phyloP scores from a whole-genome alignment of 148 eudicot species.

The Hydrangea macrophylla region DNA sequence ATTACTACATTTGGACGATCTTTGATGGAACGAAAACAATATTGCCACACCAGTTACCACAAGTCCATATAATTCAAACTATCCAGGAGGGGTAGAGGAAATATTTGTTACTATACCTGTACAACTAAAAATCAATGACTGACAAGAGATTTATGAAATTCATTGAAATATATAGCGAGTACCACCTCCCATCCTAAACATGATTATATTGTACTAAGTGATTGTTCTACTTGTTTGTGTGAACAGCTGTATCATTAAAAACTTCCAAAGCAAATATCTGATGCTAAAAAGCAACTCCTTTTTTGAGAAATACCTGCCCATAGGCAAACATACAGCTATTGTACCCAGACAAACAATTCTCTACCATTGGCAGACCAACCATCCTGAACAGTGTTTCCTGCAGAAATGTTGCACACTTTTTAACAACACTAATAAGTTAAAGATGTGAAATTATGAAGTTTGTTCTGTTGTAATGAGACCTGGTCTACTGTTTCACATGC shows the following conservation, averaged over 20 bases:
- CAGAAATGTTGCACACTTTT: conserved; percentile 14
- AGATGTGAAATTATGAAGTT: background rate
- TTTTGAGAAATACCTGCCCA: conserved; percentile 65
- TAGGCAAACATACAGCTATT: conserved; percentile 97
- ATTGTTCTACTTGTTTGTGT: background rate
- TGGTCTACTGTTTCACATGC: conserved; percentile 97
- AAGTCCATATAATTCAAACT: background rate
- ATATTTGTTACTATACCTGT: background rate
- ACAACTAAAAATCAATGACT: background rate
- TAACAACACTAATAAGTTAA: conserved; percentile 2
- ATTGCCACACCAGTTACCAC: background rate
- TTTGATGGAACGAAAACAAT: background rate
- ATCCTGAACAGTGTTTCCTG: conserved; percentile 95
- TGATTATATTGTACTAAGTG: too few species aligned
- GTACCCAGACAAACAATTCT: conserved; percentile 94
- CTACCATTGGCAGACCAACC: conserved; percentile 98
- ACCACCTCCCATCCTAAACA: too few species aligned
- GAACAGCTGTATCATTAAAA: too few species aligned
- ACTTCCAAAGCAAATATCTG: too few species aligned
- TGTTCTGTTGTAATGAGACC: conserved; percentile 32
- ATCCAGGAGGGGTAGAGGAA: background rate
- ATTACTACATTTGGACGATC: background rate
- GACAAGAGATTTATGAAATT: background rate
- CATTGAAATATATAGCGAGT: too few species aligned
- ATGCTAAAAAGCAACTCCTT: background rate